These are phyloP conservation scores for Tricholoma terreum DNA, from an alignment of 768 basidiomycete species.

Conservation along the genomic window DNA sequence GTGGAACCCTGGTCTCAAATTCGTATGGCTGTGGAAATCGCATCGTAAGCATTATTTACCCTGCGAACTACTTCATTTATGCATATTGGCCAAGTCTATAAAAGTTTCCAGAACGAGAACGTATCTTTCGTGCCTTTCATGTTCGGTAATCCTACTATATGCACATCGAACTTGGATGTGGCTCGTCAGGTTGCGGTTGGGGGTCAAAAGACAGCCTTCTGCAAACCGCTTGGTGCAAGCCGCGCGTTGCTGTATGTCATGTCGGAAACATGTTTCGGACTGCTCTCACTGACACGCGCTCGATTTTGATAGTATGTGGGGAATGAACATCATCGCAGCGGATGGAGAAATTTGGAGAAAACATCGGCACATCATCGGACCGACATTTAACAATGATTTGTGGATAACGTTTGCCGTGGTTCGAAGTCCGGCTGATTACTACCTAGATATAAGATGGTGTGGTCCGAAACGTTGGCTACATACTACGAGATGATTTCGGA, in stretches of 20 bases:
- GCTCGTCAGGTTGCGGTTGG: constrained; percentile 42
- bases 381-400: constrained; percentile 42
- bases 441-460: constrained; percentile 33
- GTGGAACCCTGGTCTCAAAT: constrained; percentile 41
- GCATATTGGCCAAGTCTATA: constrained; percentile 29
- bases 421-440: neutral
- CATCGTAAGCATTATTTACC: constrained; percentile 24
- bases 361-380: constrained; percentile 42
- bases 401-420: constrained; percentile 17
- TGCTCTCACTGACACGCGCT: constrained; percentile 2
- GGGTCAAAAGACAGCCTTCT: constrained; percentile 35
- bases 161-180: constrained; percentile 45
- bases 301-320: constrained; percentile 36
- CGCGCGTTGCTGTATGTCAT: constrained; percentile 29
- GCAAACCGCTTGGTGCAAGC: constrained; percentile 37
- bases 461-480: constrained; percentile 29
- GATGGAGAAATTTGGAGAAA: constrained; percentile 44
- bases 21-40: constrained; percentile 35
- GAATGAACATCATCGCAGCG: constrained; percentile 44
- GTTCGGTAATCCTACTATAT: constrained; percentile 33
- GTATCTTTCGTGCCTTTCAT: constrained; percentile 41
- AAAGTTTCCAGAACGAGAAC: constrained; percentile 33
- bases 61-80: neutral
- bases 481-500: constrained; percentile 32
- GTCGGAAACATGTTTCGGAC: neutral